These are phyloP conservation scores for Funneliformis mosseae DNA, from an alignment of 192 early-diverging fungal species.

Conservation along the genomic window DNA sequence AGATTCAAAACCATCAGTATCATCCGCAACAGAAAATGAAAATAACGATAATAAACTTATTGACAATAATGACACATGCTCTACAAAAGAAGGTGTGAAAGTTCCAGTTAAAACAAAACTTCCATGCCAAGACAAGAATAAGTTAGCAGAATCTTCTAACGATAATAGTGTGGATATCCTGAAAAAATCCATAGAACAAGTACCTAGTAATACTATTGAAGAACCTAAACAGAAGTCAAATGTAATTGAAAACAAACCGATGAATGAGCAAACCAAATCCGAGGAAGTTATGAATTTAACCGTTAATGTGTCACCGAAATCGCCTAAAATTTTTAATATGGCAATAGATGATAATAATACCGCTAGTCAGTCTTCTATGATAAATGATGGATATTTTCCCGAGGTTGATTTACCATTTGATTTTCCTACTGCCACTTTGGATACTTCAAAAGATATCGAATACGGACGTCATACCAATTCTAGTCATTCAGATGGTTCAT, in stretches of 20 bases:
- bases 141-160: background rate
- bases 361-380: background rate
- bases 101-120: background rate
- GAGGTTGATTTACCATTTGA: conserved; percentile 22
- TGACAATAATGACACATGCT: background rate
- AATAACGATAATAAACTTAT: background rate
- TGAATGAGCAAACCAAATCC: background rate
- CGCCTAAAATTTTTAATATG: background rate
- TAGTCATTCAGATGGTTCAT: background rate
- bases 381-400: conserved; percentile 23
- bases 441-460: background rate
- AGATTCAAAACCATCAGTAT: background rate
- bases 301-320: background rate
- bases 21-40: background rate
- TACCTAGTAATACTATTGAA: background rate
- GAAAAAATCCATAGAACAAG: background rate
- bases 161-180: background rate
- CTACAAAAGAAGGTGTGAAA: background rate
- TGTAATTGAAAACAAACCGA: background rate
- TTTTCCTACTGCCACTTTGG: background rate
- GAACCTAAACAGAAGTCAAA: background rate
- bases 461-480: background rate
- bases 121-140: background rate
- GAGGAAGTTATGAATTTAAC: background rate
- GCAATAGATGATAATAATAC: background rate